Evolutionary conservation across 2,329 filamentous ascomycete genomes (phyloP).

Genomic region (Cucurbitaria berberidis): DNA sequence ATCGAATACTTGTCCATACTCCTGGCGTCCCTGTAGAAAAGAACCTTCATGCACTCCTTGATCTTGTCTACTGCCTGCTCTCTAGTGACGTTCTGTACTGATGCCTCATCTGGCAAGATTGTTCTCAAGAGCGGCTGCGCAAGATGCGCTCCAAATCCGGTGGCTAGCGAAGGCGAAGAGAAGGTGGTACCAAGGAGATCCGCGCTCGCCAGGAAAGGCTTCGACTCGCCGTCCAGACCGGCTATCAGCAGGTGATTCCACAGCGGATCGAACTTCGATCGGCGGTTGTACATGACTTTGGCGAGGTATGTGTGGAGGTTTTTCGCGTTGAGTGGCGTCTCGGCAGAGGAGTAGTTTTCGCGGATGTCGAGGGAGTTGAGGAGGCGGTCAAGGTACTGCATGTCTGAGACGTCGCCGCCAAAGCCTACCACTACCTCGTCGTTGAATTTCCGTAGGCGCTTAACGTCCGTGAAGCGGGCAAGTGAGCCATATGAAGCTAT

Average conservation of each 20-base stretch:
- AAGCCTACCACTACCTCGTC: conserved; percentile 85
- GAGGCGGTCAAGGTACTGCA: conserved; percentile 97
- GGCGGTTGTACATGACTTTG: conserved; percentile 94
- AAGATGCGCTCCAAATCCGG: conserved; percentile 90
- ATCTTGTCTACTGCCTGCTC: conserved; percentile 82
- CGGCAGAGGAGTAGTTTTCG: conserved; percentile 76
- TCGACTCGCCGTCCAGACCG: conserved; percentile 75
- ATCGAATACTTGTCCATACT: conserved; percentile 91
- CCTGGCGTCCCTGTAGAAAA: conserved; percentile 95
- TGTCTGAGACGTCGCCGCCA: conserved; percentile 96
- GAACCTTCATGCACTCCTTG: conserved; percentile 96
- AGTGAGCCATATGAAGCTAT: conserved; percentile 93
- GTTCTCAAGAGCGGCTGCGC: conserved; percentile 90
- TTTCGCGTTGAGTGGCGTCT: conserved; percentile 75
- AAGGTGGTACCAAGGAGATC: conserved; percentile 95
- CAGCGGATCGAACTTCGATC: conserved; percentile 93
- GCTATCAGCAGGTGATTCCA: conserved; percentile 96
- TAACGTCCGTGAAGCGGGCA: conserved; percentile 94
- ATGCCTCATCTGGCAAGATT: conserved; percentile 81
- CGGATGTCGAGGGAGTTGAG: conserved; percentile 84
- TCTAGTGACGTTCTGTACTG: conserved; percentile 71
- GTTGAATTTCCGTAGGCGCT: conserved; percentile 90
- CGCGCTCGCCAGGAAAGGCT: conserved; percentile 88
- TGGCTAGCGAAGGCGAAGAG: conserved; percentile 84
- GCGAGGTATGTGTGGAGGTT: conserved; percentile 96